Percentiles rank a stretch among this genome's conserved stretches.
Conservation (phyloP, 768 basidiomycete genomes). For the Tulasnella sp. region DNA sequence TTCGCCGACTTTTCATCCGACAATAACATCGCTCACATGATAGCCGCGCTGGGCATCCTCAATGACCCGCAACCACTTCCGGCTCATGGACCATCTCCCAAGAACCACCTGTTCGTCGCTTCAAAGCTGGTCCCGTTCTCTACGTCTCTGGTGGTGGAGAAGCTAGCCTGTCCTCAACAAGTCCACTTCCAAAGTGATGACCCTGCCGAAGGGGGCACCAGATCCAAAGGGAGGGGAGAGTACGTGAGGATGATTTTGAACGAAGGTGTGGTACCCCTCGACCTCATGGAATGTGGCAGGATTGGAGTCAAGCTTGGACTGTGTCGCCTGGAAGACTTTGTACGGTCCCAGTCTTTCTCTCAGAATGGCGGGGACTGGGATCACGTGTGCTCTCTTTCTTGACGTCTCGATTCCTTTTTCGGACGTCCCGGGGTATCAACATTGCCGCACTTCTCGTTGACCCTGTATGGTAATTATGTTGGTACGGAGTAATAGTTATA, state of each 20-base stretch:
- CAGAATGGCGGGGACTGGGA: conserved; percentile 22
- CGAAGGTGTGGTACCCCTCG: conserved; percentile 18
- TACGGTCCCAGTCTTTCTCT: conserved; percentile 17
- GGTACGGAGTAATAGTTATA: no score
- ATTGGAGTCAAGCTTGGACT: conserved; percentile 6
- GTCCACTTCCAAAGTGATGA: neutral
- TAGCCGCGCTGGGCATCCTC: conserved; percentile 30
- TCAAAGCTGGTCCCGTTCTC: conserved; percentile 30
- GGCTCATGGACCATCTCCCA: neutral
- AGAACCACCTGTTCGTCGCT: conserved; percentile 3
- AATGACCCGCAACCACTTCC: neutral
- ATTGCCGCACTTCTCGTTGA: no score
- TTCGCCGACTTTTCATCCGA: conserved; percentile 32
- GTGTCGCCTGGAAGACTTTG: conserved; percentile 21
- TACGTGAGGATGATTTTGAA: conserved; percentile 27
- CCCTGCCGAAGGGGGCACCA: neutral
- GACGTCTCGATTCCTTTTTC: neutral
- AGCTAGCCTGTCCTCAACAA: conserved; percentile 16
- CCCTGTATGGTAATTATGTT: no score
- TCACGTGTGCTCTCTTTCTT: neutral
- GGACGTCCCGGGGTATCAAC: no score
- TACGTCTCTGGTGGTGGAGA: conserved; percentile 28
- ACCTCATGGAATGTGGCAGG: conserved; percentile 13
- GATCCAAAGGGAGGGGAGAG: neutral
- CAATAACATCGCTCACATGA: conserved; percentile 27